A percentile compares a stretch with the other conserved stretches of the same genome.
Evolutionary conservation across 345 rosid genomes (phyloP).

Genomic region (Pugionium dolabratum): DNA sequence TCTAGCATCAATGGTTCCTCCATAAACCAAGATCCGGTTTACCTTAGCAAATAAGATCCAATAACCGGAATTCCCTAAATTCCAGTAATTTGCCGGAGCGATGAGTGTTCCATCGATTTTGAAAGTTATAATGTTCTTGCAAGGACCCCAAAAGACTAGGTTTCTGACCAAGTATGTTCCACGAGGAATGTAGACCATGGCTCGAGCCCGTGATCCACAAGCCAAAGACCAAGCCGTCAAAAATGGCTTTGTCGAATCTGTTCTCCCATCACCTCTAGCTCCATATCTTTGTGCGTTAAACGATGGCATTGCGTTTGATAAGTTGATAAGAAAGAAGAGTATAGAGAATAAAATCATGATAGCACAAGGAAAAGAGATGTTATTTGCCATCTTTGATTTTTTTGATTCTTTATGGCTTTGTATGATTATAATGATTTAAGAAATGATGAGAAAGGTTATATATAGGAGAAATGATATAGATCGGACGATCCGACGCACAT

Average conservation of each 20-base stretch:
- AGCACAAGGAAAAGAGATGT: slow-evolving; percentile 6
- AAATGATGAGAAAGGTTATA: slow-evolving; percentile 19
- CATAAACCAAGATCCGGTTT: slow-evolving; percentile 42
- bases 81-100: slow-evolving; percentile 50
- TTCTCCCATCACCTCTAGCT: slow-evolving; percentile 56
- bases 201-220: slow-evolving; percentile 46
- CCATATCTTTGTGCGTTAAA: slow-evolving; percentile 44
- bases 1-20: slow-evolving; percentile 52
- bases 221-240: slow-evolving; percentile 55
- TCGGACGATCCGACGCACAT: slow-evolving; percentile 33
- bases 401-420: slow-evolving; percentile 10
- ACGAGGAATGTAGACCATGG: slow-evolving; percentile 54
- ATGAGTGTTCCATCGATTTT: slow-evolving; percentile 52
- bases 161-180: slow-evolving; percentile 49
- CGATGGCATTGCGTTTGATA: slow-evolving; percentile 37
- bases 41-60: slow-evolving; percentile 54
- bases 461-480: slow-evolving; percentile 20
- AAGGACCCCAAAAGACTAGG: slow-evolving; percentile 52
- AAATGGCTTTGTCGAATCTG: slow-evolving; percentile 59
- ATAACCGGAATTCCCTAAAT: slow-evolving; percentile 44
- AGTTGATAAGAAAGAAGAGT: slow-evolving; percentile 10
- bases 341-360: slow-evolving; percentile 19
- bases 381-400: slow-evolving; percentile 34
- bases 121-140: slow-evolving; percentile 44
- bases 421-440: slow-evolving; percentile 22